These are phyloP conservation scores for Podaxis rugospora DNA, from an alignment of 768 basidiomycete species.

Conservation along the genomic window DNA sequence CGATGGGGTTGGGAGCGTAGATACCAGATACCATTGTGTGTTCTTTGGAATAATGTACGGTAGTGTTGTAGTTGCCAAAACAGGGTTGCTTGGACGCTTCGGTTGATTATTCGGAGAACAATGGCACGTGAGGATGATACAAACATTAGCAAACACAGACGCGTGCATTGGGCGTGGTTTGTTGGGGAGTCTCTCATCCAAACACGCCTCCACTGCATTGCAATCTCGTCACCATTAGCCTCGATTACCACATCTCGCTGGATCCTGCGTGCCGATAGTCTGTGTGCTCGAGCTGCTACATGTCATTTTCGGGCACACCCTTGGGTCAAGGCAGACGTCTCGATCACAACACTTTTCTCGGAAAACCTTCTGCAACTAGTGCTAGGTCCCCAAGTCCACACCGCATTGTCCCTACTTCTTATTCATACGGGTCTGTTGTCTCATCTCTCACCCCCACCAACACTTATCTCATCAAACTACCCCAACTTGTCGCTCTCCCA, in stretches of 20 bases:
- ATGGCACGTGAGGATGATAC: conserved; percentile 13
- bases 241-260: conserved; percentile 6
- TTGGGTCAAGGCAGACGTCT: conserved; percentile 83
- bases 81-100: not conserved
- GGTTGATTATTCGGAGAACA: conserved; percentile 1
- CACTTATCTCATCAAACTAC: conserved; percentile 14
- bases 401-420: conserved; percentile 50
- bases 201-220: not conserved
- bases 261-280: conserved; percentile 14
- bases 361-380: conserved; percentile 42
- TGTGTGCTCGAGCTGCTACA: conserved; percentile 35
- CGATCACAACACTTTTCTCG: conserved; percentile 75
- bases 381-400: conserved; percentile 33
- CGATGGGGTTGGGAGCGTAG: conserved; percentile 22
- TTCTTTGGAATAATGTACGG: not conserved
- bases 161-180: conserved; percentile 7
- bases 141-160: conserved; percentile 6
- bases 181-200: not conserved
- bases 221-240: not conserved
- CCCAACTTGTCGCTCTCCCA: conserved; percentile 11
- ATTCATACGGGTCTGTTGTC: conserved; percentile 63
- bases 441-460: conserved; percentile 16
- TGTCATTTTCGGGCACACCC: conserved; percentile 86
- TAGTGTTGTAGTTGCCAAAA: not conserved
- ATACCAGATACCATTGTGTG: conserved; percentile 1